Conservation (phyloP, 805 yeast genomes). For the Cyberlindnera lachancei region DNA sequence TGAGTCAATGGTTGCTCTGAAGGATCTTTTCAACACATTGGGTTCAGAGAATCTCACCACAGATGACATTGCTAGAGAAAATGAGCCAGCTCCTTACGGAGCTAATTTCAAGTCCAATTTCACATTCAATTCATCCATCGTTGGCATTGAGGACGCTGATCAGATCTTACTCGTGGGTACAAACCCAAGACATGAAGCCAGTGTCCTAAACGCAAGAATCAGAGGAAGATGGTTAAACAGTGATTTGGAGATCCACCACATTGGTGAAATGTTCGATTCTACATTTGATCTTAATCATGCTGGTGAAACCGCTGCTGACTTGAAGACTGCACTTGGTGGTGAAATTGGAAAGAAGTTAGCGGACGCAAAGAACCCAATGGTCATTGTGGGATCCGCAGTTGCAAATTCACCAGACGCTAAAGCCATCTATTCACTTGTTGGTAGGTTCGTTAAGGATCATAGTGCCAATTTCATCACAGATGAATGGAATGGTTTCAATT, state of each 20-base stretch:
- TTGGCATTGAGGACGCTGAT: constrained; percentile 78
- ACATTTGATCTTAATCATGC: constrained; percentile 60
- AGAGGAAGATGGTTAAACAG: constrained; percentile 74
- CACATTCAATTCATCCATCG: constrained; percentile 70
- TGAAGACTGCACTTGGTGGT: constrained; percentile 56
- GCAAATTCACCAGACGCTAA: constrained; percentile 58
- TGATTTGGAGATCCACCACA: constrained; percentile 57
- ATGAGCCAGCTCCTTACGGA: constrained; percentile 55
- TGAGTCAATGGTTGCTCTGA: constrained; percentile 74
- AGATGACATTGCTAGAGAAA: constrained; percentile 42
- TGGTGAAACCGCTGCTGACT: constrained; percentile 52
- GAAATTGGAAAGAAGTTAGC: constrained; percentile 61
- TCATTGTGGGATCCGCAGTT: constrained; percentile 76
- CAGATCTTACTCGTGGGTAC: constrained; percentile 76
- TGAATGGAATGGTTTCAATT: constrained; percentile 76
- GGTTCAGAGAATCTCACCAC: constrained; percentile 78
- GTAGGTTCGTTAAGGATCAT: constrained; percentile 49
- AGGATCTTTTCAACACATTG: constrained; percentile 67
- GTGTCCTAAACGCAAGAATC: constrained; percentile 77
- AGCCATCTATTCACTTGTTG: constrained; percentile 51
- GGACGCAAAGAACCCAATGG: constrained; percentile 64
- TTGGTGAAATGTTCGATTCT: constrained; percentile 73
- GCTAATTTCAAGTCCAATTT: constrained; percentile 73
- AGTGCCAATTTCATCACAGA: constrained; percentile 49
- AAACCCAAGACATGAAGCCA: constrained; percentile 86